Percentiles rank a stretch among this genome's conserved stretches.
Evolutionary conservation across 2,329 filamentous ascomycete genomes (phyloP).

Genomic region (Rhynchosporium graminicola): DNA sequence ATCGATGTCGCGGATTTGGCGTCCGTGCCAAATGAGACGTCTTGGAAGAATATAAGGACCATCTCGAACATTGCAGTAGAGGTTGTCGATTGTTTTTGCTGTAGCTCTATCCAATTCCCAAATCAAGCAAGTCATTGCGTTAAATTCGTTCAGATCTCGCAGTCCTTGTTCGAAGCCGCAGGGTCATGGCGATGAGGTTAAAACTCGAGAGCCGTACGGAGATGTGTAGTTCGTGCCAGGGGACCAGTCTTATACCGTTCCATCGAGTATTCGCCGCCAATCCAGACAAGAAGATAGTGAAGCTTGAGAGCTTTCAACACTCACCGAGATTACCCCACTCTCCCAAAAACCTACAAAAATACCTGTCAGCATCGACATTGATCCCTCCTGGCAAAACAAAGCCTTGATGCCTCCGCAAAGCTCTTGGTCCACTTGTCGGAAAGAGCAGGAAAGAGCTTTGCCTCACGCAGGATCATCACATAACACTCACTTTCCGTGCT

Average conservation of each 20-base stretch:
- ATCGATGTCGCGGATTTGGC: too few relatives aligned
- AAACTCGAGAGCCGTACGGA: background rate
- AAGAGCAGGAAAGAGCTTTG: slow-evolving; percentile 22
- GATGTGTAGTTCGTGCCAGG: background rate
- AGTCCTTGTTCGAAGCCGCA: too few relatives aligned
- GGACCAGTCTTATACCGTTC: background rate
- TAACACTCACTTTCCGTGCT: slow-evolving; percentile 42
- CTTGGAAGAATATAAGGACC: background rate
- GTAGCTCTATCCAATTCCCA: background rate
- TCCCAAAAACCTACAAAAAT: slow-evolving; percentile 38
- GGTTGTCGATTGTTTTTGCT: background rate
- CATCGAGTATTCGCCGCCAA: slow-evolving; percentile 14
- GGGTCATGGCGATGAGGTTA: too few relatives aligned
- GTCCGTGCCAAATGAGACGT: background rate
- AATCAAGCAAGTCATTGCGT: background rate
- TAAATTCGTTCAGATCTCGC: too few relatives aligned
- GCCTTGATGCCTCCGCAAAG: slow-evolving; percentile 21
- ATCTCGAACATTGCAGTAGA: background rate
- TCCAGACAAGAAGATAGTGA: slow-evolving; percentile 10
- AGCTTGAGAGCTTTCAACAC: slow-evolving; percentile 28
- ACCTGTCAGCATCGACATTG: slow-evolving; percentile 30
- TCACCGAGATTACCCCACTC: slow-evolving; percentile 41
- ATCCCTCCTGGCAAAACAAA: background rate
- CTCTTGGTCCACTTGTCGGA: slow-evolving; percentile 15
- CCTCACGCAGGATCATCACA: background rate